These are phyloP conservation scores for Ilyonectria robusta DNA, from an alignment of 2,329 filamentous ascomycete species.

Conservation along the genomic window DNA sequence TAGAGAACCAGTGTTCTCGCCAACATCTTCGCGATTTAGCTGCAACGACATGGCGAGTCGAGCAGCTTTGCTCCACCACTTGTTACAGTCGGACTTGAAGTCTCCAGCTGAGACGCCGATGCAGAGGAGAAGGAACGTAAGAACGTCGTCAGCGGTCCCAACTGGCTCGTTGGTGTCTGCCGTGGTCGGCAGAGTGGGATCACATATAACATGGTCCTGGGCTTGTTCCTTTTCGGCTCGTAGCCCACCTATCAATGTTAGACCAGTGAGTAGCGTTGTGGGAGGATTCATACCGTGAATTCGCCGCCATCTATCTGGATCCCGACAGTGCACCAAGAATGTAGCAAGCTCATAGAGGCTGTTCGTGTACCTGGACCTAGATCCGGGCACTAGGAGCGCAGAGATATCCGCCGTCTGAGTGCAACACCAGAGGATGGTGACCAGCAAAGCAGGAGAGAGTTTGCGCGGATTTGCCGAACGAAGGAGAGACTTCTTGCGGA, in stretches of 20 bases:
- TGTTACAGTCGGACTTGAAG: conserved; percentile 63
- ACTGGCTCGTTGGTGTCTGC: too few relatives aligned
- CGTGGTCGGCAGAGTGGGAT: too few relatives aligned
- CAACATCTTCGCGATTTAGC: conserved; percentile 47
- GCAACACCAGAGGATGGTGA: conserved; percentile 63
- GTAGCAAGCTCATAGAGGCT: too few relatives aligned
- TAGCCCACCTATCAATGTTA: too few relatives aligned
- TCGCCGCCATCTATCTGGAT: too few relatives aligned
- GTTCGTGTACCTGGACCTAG: too few relatives aligned
- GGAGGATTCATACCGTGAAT: too few relatives aligned
- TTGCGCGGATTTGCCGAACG: conserved; percentile 57
- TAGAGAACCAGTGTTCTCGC: conserved; percentile 30
- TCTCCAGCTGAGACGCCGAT: conserved; percentile 63
- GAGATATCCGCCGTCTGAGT: conserved; percentile 63
- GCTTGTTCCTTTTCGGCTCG: too few relatives aligned
- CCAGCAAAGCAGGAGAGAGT: conserved; percentile 60
- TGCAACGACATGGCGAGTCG: conserved; percentile 55
- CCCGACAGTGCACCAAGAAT: conserved; percentile 39
- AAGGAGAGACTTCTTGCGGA: conserved; percentile 60
- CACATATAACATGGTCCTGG: too few relatives aligned
- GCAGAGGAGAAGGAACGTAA: conserved; percentile 61
- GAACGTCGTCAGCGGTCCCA: conserved; percentile 62
- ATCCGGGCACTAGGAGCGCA: conserved; percentile 57
- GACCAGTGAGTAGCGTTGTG: too few relatives aligned
- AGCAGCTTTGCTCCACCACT: conserved; percentile 63